Evolutionary conservation across 169 alveolate genomes (phyloP), one percentile per base, ranked within the genome.

Genomic region (Eimeria praecox): DNA sequence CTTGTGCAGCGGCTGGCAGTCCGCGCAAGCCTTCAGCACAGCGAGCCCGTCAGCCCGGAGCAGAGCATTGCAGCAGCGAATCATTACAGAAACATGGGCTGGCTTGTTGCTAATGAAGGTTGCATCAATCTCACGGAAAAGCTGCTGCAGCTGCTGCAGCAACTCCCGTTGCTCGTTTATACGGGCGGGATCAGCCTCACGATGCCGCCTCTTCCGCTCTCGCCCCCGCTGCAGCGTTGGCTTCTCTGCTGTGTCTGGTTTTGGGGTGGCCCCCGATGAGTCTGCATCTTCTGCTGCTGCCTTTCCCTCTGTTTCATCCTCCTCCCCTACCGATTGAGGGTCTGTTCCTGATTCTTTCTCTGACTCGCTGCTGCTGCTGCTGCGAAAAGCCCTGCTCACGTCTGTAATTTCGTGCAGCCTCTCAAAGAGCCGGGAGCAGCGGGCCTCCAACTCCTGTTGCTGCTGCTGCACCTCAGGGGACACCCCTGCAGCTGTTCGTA

Each of bases 51-150:
- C 96, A 49, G 59, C 75, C 20, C 64, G 87, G 49, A 93, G 96
- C n/a, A 93, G 96, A 12, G 85, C 88, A 73, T 93, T 93, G 90
- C 96, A 93, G 88, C 96, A 93, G 71, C 96, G 85, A 83, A 93
- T 93, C 96, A 93, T 93, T 52, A 71, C 80, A 38, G 96, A 80
- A 85, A 93, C 93, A 73, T 82, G 75, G 38, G 89, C 96, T 30
- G 96, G 93, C 69, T 62, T 66, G 88, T 80, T 64, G 27, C 62
- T 62, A 10, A 52, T 64, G 77, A 93, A 93, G 3, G 90, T 64
- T 8, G 42, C 49, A 46, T 82, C 93, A 14, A 93, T 93, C 30
- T 83, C 93, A 20, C 27, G 38, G 44, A 93, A 80, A 64, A 93
- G 90, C 56, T 62, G 88, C 77, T 64, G 88, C 85, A 93, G 64